phyloP scores from a whole-genome alignment of 1,284 basidiomycete species.

The Rhodotorula glutinis region DNA sequence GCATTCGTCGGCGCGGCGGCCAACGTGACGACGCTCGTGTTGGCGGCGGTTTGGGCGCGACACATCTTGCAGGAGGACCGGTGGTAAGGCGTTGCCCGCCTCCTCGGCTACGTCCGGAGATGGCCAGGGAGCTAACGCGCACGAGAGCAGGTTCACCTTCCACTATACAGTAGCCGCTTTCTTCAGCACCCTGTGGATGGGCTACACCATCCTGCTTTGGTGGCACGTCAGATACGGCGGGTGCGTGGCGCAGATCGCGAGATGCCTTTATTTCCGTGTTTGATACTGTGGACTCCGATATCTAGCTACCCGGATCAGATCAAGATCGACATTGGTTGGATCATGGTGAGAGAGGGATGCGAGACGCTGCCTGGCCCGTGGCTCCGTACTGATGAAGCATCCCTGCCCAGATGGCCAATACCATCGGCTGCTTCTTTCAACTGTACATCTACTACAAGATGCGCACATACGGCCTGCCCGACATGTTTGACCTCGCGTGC shows the following conservation, averaged over 20 bases:
- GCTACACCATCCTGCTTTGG: conserved; percentile 10
- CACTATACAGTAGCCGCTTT: background rate
- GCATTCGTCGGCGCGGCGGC: background rate
- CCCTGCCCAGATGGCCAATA: conserved; percentile 3
- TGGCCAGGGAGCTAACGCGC: background rate
- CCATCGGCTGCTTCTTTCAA: conserved; percentile 3
- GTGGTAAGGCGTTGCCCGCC: background rate
- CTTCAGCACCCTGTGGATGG: conserved; percentile 2
- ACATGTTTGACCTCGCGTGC: conserved; percentile 6
- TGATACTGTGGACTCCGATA: too few relatives aligned
- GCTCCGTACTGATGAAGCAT: background rate
- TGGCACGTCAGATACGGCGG: conserved; percentile 3
- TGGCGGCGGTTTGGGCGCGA: conserved; percentile 1
- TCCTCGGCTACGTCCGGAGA: too few relatives aligned
- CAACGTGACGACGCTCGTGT: conserved; percentile 1
- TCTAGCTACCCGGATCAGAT: conserved; percentile 8
- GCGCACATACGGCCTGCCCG: conserved; percentile 4
- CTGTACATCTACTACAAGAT: conserved; percentile 23
- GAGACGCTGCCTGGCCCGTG: background rate
- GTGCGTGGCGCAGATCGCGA: background rate
- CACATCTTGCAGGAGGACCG: background rate
- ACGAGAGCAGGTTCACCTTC: conserved; percentile 15
- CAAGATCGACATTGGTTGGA: conserved; percentile 24
- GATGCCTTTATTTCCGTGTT: too few relatives aligned
- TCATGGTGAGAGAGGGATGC: conserved; percentile 2